Percentiles rank a stretch among this genome's conserved stretches.
Evolutionary conservation across 345 rosid species (phyloP).

Genomic region (Camelina neglecta): DNA sequence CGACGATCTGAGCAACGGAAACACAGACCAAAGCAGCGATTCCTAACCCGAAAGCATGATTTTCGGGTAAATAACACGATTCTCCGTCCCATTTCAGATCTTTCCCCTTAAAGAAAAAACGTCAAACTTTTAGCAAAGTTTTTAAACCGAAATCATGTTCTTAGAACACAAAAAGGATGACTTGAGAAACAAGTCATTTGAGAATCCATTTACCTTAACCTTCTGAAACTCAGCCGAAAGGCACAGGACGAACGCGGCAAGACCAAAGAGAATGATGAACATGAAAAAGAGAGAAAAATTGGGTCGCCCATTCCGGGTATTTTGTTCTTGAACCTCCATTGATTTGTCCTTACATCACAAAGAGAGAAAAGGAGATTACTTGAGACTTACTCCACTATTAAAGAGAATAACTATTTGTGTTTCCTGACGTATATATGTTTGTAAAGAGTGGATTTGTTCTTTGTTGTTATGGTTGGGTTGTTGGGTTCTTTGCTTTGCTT

Average conservation of each 20-base stretch:
- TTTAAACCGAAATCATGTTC: not conserved
- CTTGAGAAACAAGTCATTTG: constrained; percentile 10
- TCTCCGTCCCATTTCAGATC: constrained; percentile 69
- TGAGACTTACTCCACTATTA: constrained; percentile 33
- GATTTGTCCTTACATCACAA: constrained; percentile 11
- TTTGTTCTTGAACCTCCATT: constrained; percentile 44
- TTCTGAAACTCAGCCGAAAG: constrained; percentile 63
- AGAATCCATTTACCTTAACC: constrained; percentile 54
- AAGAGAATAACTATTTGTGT: constrained; percentile 4
- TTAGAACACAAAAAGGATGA: constrained; percentile 7
- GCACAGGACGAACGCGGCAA: constrained; percentile 54
- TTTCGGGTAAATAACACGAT: constrained; percentile 65
- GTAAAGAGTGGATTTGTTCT: constrained; percentile 39
- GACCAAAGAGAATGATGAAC: constrained; percentile 45
- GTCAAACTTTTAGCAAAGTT: not conserved
- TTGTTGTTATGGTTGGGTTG: constrained; percentile 46
- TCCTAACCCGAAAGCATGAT: constrained; percentile 57
- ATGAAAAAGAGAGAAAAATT: constrained; percentile 7
- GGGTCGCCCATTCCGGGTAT: constrained; percentile 3
- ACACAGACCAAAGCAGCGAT: constrained; percentile 59
- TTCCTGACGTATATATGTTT: not conserved
- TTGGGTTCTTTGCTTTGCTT: constrained; percentile 48
- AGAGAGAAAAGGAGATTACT: constrained; percentile 18
- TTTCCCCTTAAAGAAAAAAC: constrained; percentile 47
- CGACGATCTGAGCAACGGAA: constrained; percentile 56